phyloP scores from a whole-genome alignment of 768 basidiomycete species.

The Auricularia sp. region DNA sequence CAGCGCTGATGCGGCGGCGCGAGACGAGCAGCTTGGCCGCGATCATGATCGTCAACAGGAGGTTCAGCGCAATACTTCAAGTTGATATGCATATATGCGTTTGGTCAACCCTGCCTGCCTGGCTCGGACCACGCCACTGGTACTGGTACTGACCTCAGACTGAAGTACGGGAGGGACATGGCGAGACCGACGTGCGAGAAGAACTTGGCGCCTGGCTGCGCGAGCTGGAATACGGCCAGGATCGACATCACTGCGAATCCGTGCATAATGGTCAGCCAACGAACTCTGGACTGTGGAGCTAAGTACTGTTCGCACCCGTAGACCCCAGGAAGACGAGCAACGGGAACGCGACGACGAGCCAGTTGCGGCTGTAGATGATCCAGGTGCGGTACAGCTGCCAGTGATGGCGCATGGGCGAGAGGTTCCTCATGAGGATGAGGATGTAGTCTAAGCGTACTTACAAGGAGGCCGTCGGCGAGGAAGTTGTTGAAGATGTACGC shows the following conservation, averaged over 20 bases:
- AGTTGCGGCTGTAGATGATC: background rate
- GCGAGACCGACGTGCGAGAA: background rate
- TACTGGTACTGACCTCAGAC: background rate
- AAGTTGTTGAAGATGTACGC: background rate
- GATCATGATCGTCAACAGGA: background rate
- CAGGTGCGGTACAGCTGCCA: background rate
- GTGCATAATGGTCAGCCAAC: background rate
- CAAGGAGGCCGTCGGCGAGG: background rate
- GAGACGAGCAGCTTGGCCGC: background rate
- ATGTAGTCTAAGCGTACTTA: background rate
- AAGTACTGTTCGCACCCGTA: background rate
- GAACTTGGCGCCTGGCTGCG: background rate
- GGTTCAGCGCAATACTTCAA: background rate
- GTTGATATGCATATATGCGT: background rate
- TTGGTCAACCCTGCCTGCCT: no score
- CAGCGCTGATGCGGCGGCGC: background rate
- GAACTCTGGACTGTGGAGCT: background rate
- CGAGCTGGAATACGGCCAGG: background rate
- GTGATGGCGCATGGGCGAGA: rapidly evolving
- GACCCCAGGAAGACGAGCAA: background rate
- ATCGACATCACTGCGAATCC: background rate
- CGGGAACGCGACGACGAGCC: background rate
- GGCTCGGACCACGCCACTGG: no score
- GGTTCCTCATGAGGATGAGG: background rate
- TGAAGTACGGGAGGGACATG: background rate